Conservation (phyloP, 23 red algal genomes). For the Gracilaria gracilis region DNA sequence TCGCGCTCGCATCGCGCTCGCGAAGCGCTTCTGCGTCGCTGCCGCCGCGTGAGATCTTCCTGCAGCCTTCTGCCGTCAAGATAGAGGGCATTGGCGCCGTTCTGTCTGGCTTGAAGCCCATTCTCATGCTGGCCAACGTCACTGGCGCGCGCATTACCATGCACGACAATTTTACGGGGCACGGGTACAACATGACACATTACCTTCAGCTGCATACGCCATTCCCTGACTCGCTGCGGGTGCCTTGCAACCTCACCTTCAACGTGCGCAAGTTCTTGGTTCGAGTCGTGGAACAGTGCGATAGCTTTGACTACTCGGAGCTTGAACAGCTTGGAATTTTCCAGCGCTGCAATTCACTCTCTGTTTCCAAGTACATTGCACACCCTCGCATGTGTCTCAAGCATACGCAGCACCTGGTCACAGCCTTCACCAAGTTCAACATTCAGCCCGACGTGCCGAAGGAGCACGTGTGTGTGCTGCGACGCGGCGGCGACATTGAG, state of each 20-base stretch:
- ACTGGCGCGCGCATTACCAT: constrained; percentile 27
- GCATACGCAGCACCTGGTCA: constrained; percentile 21
- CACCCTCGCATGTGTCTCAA: constrained; percentile 22
- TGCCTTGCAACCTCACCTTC: constrained; percentile 18
- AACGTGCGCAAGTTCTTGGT: constrained; percentile 16
- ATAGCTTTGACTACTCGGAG: neutral
- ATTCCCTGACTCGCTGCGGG: neutral
- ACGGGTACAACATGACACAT: constrained; percentile 25
- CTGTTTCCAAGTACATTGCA: constrained; percentile 22
- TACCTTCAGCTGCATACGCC: neutral
- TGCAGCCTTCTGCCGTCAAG: neutral
- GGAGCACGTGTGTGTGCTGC: constrained; percentile 38
- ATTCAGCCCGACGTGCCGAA: neutral
- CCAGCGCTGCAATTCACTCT: neutral
- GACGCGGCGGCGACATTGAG: constrained; percentile 33
- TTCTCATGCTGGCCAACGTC: constrained; percentile 23
- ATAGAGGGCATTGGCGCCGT: constrained; percentile 48
- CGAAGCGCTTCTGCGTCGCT: too few species aligned
- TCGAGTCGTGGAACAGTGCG: neutral
- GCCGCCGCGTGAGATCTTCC: constrained; percentile 17
- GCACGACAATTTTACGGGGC: constrained; percentile 31
- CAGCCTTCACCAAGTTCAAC: constrained; percentile 13
- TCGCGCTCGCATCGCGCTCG: too few species aligned
- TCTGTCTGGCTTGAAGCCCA: constrained; percentile 31
- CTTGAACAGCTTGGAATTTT: neutral